phyloP scores from a whole-genome alignment of 108 stramenopile genomes.

The Skeletonema grethae region DNA sequence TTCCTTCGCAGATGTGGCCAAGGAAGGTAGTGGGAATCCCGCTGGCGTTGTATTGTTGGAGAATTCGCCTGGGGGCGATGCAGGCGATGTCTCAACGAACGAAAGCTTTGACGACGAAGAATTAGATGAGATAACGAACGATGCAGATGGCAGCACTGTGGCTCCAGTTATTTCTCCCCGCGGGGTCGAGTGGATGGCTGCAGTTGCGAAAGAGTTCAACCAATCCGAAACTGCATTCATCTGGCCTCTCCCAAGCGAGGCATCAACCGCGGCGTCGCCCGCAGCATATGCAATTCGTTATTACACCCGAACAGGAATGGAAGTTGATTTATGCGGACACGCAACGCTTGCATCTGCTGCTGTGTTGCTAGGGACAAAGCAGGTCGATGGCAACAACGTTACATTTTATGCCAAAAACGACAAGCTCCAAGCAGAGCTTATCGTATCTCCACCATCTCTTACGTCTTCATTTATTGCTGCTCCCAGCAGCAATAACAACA shows the following conservation, averaged over 20 bases:
- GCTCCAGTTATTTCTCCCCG: slow-evolving; percentile 9
- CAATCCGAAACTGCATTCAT: slow-evolving; percentile 95
- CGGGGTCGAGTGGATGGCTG: slow-evolving; percentile 77
- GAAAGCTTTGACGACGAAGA: slow-evolving; percentile 25
- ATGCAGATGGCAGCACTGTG: slow-evolving; percentile 31
- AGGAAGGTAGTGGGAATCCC: slow-evolving; percentile 90
- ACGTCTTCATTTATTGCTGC: slow-evolving; percentile 22
- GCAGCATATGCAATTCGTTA: slow-evolving; percentile 60
- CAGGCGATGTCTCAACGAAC: slow-evolving; percentile 19
- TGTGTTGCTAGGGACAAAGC: slow-evolving; percentile 49
- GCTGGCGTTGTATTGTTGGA: slow-evolving; percentile 92
- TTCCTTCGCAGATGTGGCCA: slow-evolving; percentile 69
- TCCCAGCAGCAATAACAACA: slow-evolving; percentile 18
- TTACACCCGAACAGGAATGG: slow-evolving; percentile 67
- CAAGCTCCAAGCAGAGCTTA: slow-evolving; percentile 39
- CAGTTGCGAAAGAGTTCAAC: slow-evolving; percentile 92
- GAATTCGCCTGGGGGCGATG: slow-evolving; percentile 13
- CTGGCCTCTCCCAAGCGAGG: slow-evolving; percentile 34
- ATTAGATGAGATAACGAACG: slow-evolving; percentile 40
- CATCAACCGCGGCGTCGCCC: background rate
- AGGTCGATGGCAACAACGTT: slow-evolving; percentile 20
- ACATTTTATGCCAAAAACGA: slow-evolving; percentile 67
- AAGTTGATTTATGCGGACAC: slow-evolving; percentile 95
- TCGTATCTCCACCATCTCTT: slow-evolving; percentile 3
- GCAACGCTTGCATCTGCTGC: slow-evolving; percentile 78